Percentiles rank a stretch among this genome's conserved stretches.
Conservation (phyloP, 1,139 yeast species). For the Ogataea hybrid region DNA sequence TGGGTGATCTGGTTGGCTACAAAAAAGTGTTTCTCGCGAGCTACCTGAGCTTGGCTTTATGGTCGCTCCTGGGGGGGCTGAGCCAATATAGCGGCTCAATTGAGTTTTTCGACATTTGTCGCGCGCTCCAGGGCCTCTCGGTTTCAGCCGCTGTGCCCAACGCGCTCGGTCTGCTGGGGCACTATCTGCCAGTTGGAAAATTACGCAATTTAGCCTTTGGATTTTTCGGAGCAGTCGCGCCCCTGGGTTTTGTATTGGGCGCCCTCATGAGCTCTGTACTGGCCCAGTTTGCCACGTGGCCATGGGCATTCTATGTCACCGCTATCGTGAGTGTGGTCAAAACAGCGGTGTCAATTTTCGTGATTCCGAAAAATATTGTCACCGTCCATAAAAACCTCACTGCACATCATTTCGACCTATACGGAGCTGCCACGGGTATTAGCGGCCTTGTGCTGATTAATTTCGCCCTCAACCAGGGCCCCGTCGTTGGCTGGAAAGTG, state of each 20-base stretch:
- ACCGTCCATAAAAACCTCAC: constrained; percentile 14
- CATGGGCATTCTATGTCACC: constrained; percentile 53
- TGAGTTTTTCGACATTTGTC: constrained; percentile 47
- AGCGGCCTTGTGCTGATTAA: constrained; percentile 49
- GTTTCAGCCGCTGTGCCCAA: constrained; percentile 58
- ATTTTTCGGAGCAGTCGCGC: constrained; percentile 58
- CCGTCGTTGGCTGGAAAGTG: constrained; percentile 54
- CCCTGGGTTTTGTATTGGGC: constrained; percentile 54
- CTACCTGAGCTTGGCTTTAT: constrained; percentile 44
- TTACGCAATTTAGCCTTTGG: constrained; percentile 44
- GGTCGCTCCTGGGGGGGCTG: constrained; percentile 54
- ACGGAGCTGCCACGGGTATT: constrained; percentile 48
- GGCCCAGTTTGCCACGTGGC: constrained; percentile 48
- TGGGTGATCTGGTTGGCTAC: constrained; percentile 66
- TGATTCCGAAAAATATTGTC: constrained; percentile 41
- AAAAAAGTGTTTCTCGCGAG: constrained; percentile 48
- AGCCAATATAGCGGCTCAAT: constrained; percentile 41
- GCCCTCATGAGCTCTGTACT: constrained; percentile 46
- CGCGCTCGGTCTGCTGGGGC: constrained; percentile 53
- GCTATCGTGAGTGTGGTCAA: constrained; percentile 39
- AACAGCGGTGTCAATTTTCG: constrained; percentile 35
- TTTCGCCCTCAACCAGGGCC: constrained; percentile 63
- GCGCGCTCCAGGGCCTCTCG: constrained; percentile 63
- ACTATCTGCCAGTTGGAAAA: constrained; percentile 45
- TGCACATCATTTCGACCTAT: constrained; percentile 38